phyloP scores from a whole-genome alignment of 169 alveolate species.

The Perkinsus marinus region DNA sequence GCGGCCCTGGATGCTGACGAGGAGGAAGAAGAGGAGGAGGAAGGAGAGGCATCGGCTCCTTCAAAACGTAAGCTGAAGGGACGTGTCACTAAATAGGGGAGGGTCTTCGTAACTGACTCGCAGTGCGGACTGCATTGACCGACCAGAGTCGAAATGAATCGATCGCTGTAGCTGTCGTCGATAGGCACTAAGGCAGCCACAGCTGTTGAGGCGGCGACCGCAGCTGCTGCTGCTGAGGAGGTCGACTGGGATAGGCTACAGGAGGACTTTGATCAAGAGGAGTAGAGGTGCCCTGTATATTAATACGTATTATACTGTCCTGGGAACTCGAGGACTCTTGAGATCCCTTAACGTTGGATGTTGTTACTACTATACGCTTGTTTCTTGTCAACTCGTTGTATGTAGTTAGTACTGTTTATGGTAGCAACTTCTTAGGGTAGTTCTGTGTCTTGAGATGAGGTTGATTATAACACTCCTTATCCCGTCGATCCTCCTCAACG shows the following conservation, averaged over 20 bases:
- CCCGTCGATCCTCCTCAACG: no score
- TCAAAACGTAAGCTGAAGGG: not conserved
- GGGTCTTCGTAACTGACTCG: no score
- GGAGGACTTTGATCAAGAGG: not conserved
- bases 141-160: no score
- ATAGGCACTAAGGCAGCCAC: not conserved
- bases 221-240: not conserved
- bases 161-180: no score
- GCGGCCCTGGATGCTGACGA: no score
- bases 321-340: not conserved
- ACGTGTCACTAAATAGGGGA: not conserved
- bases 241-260: not conserved
- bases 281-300: not conserved
- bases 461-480: no score
- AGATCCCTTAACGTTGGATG: not conserved
- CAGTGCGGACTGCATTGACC: no score
- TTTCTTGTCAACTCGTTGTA: not conserved
- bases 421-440: no score
- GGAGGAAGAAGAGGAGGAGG: not conserved
- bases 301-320: not conserved
- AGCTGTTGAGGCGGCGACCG: not conserved
- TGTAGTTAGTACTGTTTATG: not conserved
- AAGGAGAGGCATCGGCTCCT: not conserved
- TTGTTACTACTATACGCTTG: not conserved
- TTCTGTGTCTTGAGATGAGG: no score